Percentiles rank a stretch among this genome's conserved stretches.
Evolutionary conservation across 2,329 filamentous ascomycete species (phyloP).

Genomic region (Diaporthe caulivora): DNA sequence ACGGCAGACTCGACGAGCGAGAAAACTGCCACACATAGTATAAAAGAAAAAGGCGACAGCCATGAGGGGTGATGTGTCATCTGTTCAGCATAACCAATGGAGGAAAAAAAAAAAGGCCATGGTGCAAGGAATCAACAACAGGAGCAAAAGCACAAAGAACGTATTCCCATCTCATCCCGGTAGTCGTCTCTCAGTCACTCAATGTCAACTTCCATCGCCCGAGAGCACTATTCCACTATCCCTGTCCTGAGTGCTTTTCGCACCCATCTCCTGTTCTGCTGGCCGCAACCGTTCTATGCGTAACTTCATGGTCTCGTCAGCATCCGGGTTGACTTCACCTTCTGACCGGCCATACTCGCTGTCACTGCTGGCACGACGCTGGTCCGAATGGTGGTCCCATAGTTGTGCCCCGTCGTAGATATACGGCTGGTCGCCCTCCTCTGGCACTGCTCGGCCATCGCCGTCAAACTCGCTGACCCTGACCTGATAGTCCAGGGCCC

Average conservation of each 20-base stretch:
- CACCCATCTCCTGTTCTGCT: slow-evolving; percentile 15
- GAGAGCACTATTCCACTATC: slow-evolving; percentile 40
- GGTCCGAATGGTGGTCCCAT: slow-evolving; percentile 29
- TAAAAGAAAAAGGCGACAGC: slow-evolving; percentile 25
- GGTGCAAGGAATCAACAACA: neutral
- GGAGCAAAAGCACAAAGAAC: neutral
- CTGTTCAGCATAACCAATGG: neutral
- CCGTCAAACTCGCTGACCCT: slow-evolving; percentile 83
- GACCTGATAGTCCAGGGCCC: slow-evolving; percentile 87
- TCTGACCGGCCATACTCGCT: slow-evolving; percentile 16
- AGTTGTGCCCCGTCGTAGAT: slow-evolving; percentile 38
- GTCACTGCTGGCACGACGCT: neutral
- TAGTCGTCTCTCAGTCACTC: neutral
- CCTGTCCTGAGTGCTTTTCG: slow-evolving; percentile 37
- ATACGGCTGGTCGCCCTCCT: slow-evolving; percentile 70
- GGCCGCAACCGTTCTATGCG: slow-evolving; percentile 37
- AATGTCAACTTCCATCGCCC: slow-evolving; percentile 32
- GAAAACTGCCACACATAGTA: neutral
- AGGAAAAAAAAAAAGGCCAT: neutral
- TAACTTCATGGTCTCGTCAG: slow-evolving; percentile 38
- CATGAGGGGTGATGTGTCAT: slow-evolving; percentile 31
- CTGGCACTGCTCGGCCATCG: slow-evolving; percentile 79
- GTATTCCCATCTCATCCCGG: neutral
- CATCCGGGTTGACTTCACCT: slow-evolving; percentile 21
- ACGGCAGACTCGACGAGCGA: slow-evolving; percentile 5